These are phyloP conservation scores for Xylariaceae sp. DNA, from an alignment of 2,329 filamentous ascomycete species.

Conservation along the genomic window DNA sequence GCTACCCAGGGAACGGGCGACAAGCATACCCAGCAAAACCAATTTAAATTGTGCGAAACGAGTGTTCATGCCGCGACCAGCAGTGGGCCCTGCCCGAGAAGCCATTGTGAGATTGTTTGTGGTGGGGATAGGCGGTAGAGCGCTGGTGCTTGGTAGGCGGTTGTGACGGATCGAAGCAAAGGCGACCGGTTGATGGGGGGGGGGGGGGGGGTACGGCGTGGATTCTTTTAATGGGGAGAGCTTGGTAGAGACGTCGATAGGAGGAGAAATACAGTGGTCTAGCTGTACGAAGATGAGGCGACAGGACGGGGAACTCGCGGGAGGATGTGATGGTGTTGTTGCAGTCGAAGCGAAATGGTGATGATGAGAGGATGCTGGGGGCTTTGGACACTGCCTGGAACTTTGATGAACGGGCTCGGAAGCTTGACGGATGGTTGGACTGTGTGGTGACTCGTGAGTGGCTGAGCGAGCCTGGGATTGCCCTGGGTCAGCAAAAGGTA, in stretches of 20 bases:
- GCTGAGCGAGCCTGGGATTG: slow-evolving; percentile 10
- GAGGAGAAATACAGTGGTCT: background rate
- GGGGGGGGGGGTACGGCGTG: slow-evolving; percentile 12
- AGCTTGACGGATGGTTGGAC: slow-evolving; percentile 13
- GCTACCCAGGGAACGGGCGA: slow-evolving; percentile 4
- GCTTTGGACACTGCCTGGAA: slow-evolving; percentile 18
- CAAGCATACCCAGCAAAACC: slow-evolving; percentile 76
- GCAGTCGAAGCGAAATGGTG: slow-evolving; percentile 12
- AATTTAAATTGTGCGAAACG: slow-evolving; percentile 99
- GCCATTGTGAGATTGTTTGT: slow-evolving; percentile 58
- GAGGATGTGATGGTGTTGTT: slow-evolving; percentile 6
- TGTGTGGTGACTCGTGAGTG: slow-evolving; percentile 15
- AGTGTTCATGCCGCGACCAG: slow-evolving; percentile 61
- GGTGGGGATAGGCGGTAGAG: slow-evolving; percentile 5
- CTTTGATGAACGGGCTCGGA: slow-evolving; percentile 18
- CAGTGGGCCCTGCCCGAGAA: slow-evolving; percentile 64
- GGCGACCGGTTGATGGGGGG: slow-evolving; percentile 10
- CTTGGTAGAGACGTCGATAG: slow-evolving; percentile 6
- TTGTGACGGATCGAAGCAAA: slow-evolving; percentile 17
- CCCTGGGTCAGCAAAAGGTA: background rate
- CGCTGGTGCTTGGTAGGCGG: slow-evolving; percentile 14
- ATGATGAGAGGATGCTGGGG: slow-evolving; percentile 8
- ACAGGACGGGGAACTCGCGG: background rate
- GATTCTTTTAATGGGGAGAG: slow-evolving; percentile 24
- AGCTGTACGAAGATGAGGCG: slow-evolving; percentile 1